Evolutionary conservation across 2,329 filamentous ascomycete genomes (phyloP), one percentile per base, ranked within the genome.

Genomic region (Hypoxylon sp.): DNA sequence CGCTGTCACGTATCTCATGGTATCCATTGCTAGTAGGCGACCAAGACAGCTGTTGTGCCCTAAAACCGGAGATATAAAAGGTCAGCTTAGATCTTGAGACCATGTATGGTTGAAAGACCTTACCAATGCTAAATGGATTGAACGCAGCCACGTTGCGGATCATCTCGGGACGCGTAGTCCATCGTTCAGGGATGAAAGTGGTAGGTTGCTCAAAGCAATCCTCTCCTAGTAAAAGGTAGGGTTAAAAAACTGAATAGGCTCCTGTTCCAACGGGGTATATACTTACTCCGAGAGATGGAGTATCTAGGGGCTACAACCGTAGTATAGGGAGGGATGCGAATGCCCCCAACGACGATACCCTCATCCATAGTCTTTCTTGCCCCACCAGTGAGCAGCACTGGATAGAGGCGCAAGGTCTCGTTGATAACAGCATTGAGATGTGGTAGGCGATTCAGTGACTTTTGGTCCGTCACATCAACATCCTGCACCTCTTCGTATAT

Each of bases 11-110:
- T 63, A 65, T 17, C 75, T 67, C 21, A 79, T 63, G 36, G 76
- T 69, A 65, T 76, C 72, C 14, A 75, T 67, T 1, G 77, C 77
- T 17, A 79, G 63, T 28, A 70, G 68, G 36, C 74, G 74, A n/a
- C 75, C 43, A 11, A 48, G 19, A n/a, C 43, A 48, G 13, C 19
- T 23, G 21, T 23, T 48, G 19, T n/a, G 19, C 9, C 43, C 43
- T 48, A 25, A 17, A 0, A 17, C 7, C n/a, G 13, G n/a, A 41
- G n/a, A 1, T 41, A 30, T 41, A 7, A 41, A 7, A 41, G 2
- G 5, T 41, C 7, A 17, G 36, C 7, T 2, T 2, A 3, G n/a
- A 41, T 19, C n/a, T 41, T 9, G 36, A 41, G 14, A n/a, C n/a
- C 14, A 23, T 25, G 23, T 25, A 25, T 23, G 43, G 10, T 13